Conservation (phyloP, 2,329 filamentous ascomycete species). For the Colletotrichum sp. region DNA sequence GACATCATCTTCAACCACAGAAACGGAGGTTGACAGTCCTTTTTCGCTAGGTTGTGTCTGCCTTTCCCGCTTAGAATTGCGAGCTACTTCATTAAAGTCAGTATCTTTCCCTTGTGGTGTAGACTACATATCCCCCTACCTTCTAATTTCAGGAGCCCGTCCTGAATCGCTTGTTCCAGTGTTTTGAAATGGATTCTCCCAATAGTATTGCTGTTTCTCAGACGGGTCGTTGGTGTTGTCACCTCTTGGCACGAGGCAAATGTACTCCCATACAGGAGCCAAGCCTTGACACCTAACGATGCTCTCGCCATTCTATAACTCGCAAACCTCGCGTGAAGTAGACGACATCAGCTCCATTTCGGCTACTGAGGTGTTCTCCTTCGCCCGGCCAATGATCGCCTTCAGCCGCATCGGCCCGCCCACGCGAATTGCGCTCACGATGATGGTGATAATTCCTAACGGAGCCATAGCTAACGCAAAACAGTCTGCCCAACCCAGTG, state of each 20-base stretch:
- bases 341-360: slow-evolving; percentile 47
- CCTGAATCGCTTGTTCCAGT: background rate
- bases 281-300: background rate
- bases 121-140: background rate
- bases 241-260: background rate
- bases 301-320: slow-evolving; percentile 33
- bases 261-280: background rate
- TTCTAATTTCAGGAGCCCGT: background rate
- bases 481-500: slow-evolving; percentile 29
- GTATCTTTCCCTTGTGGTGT: background rate
- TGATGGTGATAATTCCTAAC: slow-evolving; percentile 42
- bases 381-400: slow-evolving; percentile 42
- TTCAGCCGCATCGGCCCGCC: slow-evolving; percentile 33
- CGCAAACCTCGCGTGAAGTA: slow-evolving; percentile 42
- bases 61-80: background rate
- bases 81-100: background rate
- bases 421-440: slow-evolving; percentile 36
- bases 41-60: rapidly evolving
- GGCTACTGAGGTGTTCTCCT: slow-evolving; percentile 34
- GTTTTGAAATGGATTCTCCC: background rate
- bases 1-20: background rate
- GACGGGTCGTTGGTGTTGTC: background rate
- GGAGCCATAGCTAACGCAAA: slow-evolving; percentile 38
- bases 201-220: background rate
- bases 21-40: background rate